Percentiles rank a stretch among this genome's conserved stretches.
These are phyloP conservation scores for Pythium rishiriense DNA, from an alignment of 352 stramenopile genomes.

Conservation along the genomic window DNA sequence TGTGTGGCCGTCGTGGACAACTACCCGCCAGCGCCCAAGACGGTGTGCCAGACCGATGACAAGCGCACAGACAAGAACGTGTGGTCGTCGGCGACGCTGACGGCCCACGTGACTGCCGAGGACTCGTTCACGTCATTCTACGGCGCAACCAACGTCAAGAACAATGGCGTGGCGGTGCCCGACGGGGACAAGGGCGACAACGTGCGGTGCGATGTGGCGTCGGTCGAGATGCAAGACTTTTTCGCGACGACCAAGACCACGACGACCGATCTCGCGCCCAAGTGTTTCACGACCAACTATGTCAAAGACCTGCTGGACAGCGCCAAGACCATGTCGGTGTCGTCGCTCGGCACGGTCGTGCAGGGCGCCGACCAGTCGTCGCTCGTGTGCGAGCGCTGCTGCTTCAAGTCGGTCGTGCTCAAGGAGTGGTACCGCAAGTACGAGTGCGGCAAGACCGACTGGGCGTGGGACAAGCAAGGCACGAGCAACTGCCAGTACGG, in stretches of 20 bases:
- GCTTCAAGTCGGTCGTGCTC: not conserved
- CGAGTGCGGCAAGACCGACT: not conserved
- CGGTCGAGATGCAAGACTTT: not conserved
- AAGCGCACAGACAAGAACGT: not conserved
- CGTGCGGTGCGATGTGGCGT: not conserved
- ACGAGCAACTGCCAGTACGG: not conserved
- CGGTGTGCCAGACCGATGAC: not conserved
- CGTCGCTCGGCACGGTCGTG: not conserved
- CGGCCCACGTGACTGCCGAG: not conserved
- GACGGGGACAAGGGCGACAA: not conserved
- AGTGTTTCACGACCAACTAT: not conserved
- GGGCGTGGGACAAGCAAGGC: not conserved
- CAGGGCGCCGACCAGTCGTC: not conserved
- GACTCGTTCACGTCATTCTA: not conserved
- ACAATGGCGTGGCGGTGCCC: not conserved
- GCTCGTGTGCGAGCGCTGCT: constrained; percentile 10
- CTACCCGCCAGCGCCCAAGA: not conserved
- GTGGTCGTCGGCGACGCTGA: not conserved
- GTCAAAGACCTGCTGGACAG: not conserved
- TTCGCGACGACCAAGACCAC: not conserved
- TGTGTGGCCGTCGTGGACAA: not conserved
- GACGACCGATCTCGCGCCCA: not conserved
- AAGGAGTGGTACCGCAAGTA: not conserved
- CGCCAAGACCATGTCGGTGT: not conserved
- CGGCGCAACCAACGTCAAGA: not conserved